phyloP scores from a whole-genome alignment of 306 rosid genomes.

The Abrus pulchellus region DNA sequence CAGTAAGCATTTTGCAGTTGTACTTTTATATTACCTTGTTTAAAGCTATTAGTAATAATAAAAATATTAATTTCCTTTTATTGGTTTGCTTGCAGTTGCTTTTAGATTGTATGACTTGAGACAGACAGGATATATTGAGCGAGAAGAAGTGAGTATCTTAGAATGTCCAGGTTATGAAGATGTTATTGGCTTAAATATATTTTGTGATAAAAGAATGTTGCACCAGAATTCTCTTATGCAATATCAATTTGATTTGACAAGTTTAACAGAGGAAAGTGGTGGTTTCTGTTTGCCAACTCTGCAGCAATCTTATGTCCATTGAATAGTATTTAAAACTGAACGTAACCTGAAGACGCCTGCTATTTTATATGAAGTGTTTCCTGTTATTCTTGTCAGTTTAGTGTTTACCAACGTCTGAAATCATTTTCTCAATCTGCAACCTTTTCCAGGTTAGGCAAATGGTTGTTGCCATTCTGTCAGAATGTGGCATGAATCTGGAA shows the following conservation, averaged over 20 bases:
- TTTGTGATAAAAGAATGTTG: conserved; percentile 35
- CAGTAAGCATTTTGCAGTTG: conserved; percentile 35
- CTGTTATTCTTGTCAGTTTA: neutral
- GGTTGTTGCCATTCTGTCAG: conserved; percentile 71
- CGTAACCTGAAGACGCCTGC: conserved; percentile 27
- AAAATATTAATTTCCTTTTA: conserved; percentile 27
- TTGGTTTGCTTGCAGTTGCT: conserved; percentile 64
- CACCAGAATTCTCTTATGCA: conserved; percentile 28
- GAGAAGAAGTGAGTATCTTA: conserved; percentile 72
- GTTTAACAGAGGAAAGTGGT: conserved; percentile 25
- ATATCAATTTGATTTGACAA: conserved; percentile 16
- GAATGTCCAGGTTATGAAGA: conserved; percentile 24
- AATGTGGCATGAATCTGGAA: conserved; percentile 55
- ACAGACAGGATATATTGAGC: conserved; percentile 75
- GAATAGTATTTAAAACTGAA: conserved; percentile 21
- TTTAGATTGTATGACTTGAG: conserved; percentile 81
- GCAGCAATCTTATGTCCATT: conserved; percentile 3
- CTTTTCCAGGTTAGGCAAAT: conserved; percentile 70
- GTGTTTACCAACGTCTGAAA: neutral
- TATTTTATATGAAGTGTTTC: neutral
- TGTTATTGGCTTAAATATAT: conserved; percentile 30
- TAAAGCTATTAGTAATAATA: conserved; percentile 8
- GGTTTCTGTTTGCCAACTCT: conserved; percentile 26
- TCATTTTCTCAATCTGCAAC: neutral
- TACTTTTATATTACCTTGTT: conserved; percentile 16